phyloP scores from a whole-genome alignment of 2,329 filamentous ascomycete genomes.

The Aureobasidium sp. region DNA sequence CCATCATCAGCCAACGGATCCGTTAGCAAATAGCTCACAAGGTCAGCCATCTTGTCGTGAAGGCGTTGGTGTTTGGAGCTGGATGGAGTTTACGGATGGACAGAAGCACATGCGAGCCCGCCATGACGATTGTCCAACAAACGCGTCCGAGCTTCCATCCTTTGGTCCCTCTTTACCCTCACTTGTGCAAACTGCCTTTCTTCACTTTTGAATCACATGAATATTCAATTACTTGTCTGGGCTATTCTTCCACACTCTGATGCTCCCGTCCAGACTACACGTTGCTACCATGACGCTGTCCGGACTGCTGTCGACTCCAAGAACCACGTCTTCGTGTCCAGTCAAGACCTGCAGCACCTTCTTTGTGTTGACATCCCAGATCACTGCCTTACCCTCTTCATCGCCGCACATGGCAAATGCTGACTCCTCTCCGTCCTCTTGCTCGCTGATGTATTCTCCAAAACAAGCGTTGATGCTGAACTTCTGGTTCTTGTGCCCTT shows the following conservation, averaged over 20 bases:
- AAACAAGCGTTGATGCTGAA: slow-evolving; percentile 84
- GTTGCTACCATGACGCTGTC: slow-evolving; percentile 49
- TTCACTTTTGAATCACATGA: neutral
- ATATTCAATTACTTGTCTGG: neutral
- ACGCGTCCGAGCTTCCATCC: neutral
- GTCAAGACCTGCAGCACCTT: slow-evolving; percentile 62
- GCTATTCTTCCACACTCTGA: slow-evolving; percentile 50
- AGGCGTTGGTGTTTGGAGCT: neutral
- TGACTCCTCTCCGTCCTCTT: slow-evolving; percentile 21
- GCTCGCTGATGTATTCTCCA: slow-evolving; percentile 47
- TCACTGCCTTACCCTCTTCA: slow-evolving; percentile 74
- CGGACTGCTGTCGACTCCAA: slow-evolving; percentile 52
- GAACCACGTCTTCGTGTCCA: slow-evolving; percentile 49
- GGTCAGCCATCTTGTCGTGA: neutral
- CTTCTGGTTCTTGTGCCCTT: slow-evolving; percentile 76
- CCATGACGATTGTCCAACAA: neutral
- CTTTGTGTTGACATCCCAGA: slow-evolving; percentile 89
- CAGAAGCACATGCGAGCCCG: neutral
- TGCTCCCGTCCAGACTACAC: slow-evolving; percentile 53
- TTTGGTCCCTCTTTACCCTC: neutral
- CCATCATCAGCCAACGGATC: neutral
- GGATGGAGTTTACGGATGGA: neutral
- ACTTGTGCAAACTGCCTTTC: neutral
- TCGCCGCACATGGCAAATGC: slow-evolving; percentile 75
- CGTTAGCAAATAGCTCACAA: neutral